Base-by-base conservation (phyloP, 371 early-diverging fungal species). In the Coemansia sp. region DNA sequence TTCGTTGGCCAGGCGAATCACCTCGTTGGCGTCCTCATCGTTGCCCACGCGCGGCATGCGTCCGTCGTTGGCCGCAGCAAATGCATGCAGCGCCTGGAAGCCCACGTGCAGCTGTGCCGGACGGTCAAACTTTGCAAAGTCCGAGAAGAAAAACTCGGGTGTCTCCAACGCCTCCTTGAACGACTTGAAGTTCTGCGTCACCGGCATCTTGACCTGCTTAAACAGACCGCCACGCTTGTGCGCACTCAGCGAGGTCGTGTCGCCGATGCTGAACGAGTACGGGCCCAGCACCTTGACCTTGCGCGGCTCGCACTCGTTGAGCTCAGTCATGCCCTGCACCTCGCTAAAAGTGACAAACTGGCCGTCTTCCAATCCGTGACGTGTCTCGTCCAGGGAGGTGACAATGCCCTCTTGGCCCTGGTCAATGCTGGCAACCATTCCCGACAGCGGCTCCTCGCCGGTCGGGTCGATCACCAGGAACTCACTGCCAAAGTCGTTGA, bases 291-390 rank as follows among this genome's bases (percentile, higher is more conserved):
- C 92, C 68, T 89, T 94, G 71, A 97, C 79, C 69, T 89, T 88
- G 51, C 88, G 82, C 34, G 99, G 95, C 48, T 85, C 84, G 56
- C 86, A 80, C 33, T 81, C 87, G 64, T 99, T 97, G 57, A 97
- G 81, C 66, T 87, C 87, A 42, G 81, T 82, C 95, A 97, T 96
- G 33, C 99, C 99, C 76, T 92, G 80, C 16, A 99, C 78, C 74
- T 99, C 98, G 31, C 83, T 82, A 75, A 99, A 99, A 4, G 93
- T 92, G 39, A 99, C 98, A 76, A 83, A 87, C 72, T 96, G 96
- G 6, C 99, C 99, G 75, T 96, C 98, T 72, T 95, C 96, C 16
- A 99, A 82, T 24, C 96, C 96, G 77, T 99, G 99, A 46, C 99
- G 87, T 14, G 91, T 88, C 67, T 98, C 95, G 70, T 99, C 99